Evolutionary conservation across 2,329 filamentous ascomycete genomes (phyloP), one percentile per base, ranked within the genome.

Genomic region (Fusarium mangiferae): DNA sequence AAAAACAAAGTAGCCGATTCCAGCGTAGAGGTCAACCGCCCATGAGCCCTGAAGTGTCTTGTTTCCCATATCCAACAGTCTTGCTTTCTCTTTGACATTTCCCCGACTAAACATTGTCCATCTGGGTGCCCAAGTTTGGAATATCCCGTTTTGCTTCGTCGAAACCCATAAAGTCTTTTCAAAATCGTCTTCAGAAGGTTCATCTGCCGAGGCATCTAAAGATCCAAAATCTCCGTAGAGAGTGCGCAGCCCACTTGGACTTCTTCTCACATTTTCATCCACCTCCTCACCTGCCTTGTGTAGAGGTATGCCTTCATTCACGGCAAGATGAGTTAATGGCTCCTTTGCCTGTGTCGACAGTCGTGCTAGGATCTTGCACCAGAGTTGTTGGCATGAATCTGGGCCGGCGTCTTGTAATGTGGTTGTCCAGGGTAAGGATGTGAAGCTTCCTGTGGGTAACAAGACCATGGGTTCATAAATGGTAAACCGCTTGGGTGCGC

Each of bases 41-140:
- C 87, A 90, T 8, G 66, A 62, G 4, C 77, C 74, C 14, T 81
- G 80, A 20, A 54, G 62, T 10, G 22, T 15, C 6, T 39, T 59
- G 22, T 41, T 68, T 41, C 66, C 83, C 74, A 91, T 91, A 0
- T 78, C 80, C 9, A 97, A 82, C 3, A 98, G 83, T 18, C 96
- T 87, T 1, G 93, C 91, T 81, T 98, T 98, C 83, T 98, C 96
- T 57, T 91, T 93, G 67, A 98, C 86, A 81, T 98, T 98, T 7
- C 96, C 95, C 3, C 95, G 89, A 71, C 92, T 95, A 81, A 98
- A 98, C 95, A 98, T 98, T 33, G 95, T 97, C 87, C 94, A 95
- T 2, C 91, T 83, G 20, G 96, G 96, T 2, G 95, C 93, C 95
- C 95, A 98, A 5, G 89, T 91, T 84, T 98, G 96, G 41, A 85